Percentiles rank a stretch among this genome's conserved stretches.
Conservation (phyloP, 2,329 filamentous ascomycete genomes). For the Pleochaeta shiraiana region DNA sequence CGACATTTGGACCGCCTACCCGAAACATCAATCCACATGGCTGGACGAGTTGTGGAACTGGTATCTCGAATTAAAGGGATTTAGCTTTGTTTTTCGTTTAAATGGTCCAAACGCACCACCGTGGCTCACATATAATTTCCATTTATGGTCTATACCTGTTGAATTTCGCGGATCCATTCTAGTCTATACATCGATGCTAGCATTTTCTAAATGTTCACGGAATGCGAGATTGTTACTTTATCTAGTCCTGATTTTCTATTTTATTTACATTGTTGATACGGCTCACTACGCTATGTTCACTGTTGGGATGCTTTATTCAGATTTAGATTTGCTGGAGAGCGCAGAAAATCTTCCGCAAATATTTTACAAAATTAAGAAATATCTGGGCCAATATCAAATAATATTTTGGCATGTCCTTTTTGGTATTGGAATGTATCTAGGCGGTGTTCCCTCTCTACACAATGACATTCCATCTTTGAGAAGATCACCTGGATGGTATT, state of each 20-base stretch:
- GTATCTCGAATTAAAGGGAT: conserved; percentile 38
- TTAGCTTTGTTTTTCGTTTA: conserved; percentile 39
- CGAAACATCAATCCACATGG: conserved; percentile 9
- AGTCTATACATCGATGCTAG: conserved; percentile 30
- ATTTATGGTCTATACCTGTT: conserved; percentile 35
- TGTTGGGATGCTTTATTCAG: conserved; percentile 37
- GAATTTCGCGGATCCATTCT: conserved; percentile 42
- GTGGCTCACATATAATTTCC: conserved; percentile 35
- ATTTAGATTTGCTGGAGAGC: conserved; percentile 33
- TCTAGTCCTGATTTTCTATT: conserved; percentile 34
- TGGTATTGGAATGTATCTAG: conserved; percentile 30
- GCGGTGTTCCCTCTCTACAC: conserved; percentile 34
- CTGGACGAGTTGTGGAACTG: conserved; percentile 14
- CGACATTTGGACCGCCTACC: conserved; percentile 12
- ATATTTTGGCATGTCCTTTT: conserved; percentile 32
- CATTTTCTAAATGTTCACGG: conserved; percentile 31
- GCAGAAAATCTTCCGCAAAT: conserved; percentile 28
- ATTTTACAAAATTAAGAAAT: conserved; percentile 21
- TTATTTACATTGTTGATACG: conserved; percentile 44
- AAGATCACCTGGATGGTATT: conserved; percentile 27
- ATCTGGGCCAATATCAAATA: conserved; percentile 23
- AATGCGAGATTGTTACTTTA: conserved; percentile 33
- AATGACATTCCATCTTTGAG: conserved; percentile 27
- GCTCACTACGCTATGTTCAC: conserved; percentile 38
- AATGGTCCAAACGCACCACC: conserved; percentile 27